These are phyloP conservation scores for Cystoderma amianthinum DNA, from an alignment of 768 basidiomycete genomes.

Conservation along the genomic window DNA sequence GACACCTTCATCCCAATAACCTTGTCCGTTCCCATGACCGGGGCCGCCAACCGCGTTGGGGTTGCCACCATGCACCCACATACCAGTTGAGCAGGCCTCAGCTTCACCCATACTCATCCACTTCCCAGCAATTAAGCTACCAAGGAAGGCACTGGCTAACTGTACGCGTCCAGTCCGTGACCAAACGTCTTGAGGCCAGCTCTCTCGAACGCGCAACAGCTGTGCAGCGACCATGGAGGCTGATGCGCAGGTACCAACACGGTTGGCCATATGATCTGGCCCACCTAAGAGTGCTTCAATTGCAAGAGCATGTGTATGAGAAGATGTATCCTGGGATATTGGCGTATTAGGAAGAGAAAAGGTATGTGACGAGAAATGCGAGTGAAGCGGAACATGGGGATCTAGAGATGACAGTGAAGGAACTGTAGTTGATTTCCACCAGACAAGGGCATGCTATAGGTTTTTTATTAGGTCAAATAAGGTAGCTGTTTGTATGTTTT, in stretches of 20 bases:
- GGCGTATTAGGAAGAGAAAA: slow-evolving; percentile 74
- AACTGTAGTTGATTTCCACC: slow-evolving; percentile 80
- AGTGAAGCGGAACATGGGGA: slow-evolving; percentile 59
- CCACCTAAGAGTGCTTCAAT: slow-evolving; percentile 75
- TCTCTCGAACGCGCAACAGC: slow-evolving; percentile 71
- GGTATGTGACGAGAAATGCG: slow-evolving; percentile 58
- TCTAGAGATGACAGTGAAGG: slow-evolving; percentile 69
- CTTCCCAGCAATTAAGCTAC: slow-evolving; percentile 63
- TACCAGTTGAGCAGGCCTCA: slow-evolving; percentile 72
- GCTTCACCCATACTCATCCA: slow-evolving; percentile 70
- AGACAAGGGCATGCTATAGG: slow-evolving; percentile 63
- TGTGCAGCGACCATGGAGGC: slow-evolving; percentile 71
- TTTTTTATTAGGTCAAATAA: slow-evolving; percentile 9
- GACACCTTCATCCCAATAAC: slow-evolving; percentile 75
- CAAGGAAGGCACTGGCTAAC: slow-evolving; percentile 70
- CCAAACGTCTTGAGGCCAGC: slow-evolving; percentile 75
- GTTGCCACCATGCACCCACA: slow-evolving; percentile 63
- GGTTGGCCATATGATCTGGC: slow-evolving; percentile 68
- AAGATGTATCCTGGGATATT: slow-evolving; percentile 73
- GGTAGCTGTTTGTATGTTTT: background rate
- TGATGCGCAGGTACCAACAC: slow-evolving; percentile 68
- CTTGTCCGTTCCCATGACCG: too few species aligned
- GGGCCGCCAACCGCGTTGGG: slow-evolving; percentile 13
- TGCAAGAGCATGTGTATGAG: slow-evolving; percentile 69
- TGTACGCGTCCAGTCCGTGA: slow-evolving; percentile 69